Evolutionary conservation across 208 protist species (phyloP), one percentile per base, ranked within the genome.

Genomic region (Leishmania turanica): DNA sequence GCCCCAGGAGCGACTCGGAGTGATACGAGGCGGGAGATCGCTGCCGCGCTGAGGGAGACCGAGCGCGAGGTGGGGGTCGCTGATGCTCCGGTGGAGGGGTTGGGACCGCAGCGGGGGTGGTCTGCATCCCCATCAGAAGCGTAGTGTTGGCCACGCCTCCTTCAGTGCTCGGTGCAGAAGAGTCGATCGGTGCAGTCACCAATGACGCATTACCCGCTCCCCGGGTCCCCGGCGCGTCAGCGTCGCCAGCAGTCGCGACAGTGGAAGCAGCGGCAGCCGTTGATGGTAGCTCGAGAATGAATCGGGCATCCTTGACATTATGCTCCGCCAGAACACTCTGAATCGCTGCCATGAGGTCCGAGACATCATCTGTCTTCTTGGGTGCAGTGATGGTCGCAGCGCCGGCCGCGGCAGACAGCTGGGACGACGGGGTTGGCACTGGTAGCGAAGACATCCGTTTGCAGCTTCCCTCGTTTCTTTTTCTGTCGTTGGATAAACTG

Each of bases 291-390:
- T 95, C 85, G 40, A 93, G 73, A 1, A 84, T 62, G 24, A 93
- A 90, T 24, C 87, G 89, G 4, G 91, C 91, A 62, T 90, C 78
- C 19, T 56, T 66, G 1, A 95, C 53, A 40, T 88, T 84, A 68
- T 92, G 84, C 75, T 91, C 77, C 27, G 64, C 72, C 49, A 96
- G 84, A 0, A 91, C 84, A 6, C 89, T 58, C 69, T 92, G 88
- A 80, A 96, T 91, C 42, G 88, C 83, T 3, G 75, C 77, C 73
- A 90, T 84, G 72, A 95, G 62, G 21, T 73, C 82, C 13, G 82
- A 66, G 40, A 81, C 78, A 58, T 80, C 49, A 34, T 40, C 76
- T 51, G 45, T 45, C 8, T 69, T 54, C 24, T 49, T 54, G 24
- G 78, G 19, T 73, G 69, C 42, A 47, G 69, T 8, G 21, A 1